phyloP scores from a whole-genome alignment of 371 early-diverging fungal genomes.

The Lichtheimia ramosa region DNA sequence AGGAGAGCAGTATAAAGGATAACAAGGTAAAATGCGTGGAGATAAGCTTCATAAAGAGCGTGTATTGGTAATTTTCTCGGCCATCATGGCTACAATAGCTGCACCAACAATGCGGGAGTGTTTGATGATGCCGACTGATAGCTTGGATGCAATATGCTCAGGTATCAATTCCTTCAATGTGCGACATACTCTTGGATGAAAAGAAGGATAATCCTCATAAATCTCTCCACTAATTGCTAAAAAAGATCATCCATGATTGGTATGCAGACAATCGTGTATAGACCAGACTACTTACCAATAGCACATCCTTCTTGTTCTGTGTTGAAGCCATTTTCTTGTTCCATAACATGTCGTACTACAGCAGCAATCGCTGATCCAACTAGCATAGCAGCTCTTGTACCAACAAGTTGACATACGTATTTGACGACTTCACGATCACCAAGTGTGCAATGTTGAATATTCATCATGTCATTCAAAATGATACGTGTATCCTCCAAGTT shows the following conservation, averaged over 20 bases:
- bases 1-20: too few species aligned
- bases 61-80: constrained; percentile 36
- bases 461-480: constrained; percentile 61
- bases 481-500: constrained; percentile 60
- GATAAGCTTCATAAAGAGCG: too few species aligned
- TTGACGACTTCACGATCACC: constrained; percentile 67
- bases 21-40: too few species aligned
- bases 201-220: constrained; percentile 85
- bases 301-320: constrained; percentile 57
- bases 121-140: constrained; percentile 61
- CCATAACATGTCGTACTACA: constrained; percentile 54
- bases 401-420: constrained; percentile 68
- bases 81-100: constrained; percentile 83
- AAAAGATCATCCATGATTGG: neutral
- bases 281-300: constrained; percentile 56
- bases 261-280: neutral
- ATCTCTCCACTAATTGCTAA: constrained; percentile 78
- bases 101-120: constrained; percentile 85
- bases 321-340: constrained; percentile 34
- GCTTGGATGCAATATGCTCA: constrained; percentile 69
- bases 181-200: constrained; percentile 73
- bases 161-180: constrained; percentile 76
- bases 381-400: constrained; percentile 65
- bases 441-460: constrained; percentile 47
- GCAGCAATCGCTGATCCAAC: constrained; percentile 67